Evolutionary conservation across 768 basidiomycete species (phyloP), one percentile per base, ranked within the genome.

Genomic region (Suillus brevipes): DNA sequence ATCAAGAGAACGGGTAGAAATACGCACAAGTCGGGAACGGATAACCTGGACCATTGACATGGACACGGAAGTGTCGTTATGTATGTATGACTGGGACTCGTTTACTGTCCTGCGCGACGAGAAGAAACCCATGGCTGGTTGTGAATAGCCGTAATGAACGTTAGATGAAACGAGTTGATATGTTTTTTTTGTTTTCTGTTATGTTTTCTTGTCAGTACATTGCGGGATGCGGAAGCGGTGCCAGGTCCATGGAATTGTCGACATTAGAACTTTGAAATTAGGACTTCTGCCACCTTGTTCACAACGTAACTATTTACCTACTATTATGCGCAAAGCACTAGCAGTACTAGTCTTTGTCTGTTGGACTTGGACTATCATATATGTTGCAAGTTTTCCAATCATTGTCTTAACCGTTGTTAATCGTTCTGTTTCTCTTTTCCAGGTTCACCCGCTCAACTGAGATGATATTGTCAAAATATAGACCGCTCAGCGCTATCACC

Each of bases 21-120:
- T 34, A 82, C 85, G 70, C 68, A 87, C 85, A 69, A 87, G 86
- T 75, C 87, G 81, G 70, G 86, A 87, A 70, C 86, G 84, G 60
- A 87, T 85, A 71, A 85, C 84, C 65, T 83, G 79, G 36, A 85
- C 75, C 60, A 59, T 42, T 20, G 58, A 59, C 58, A 59, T 43
- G n/a, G 47, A 81, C 63, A 87, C 84, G 37, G 84, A 83, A 74
- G 77, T 83, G 70, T 84, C 79, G 49, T 71, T 68, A 61, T 74
- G 68, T 28, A 69, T 61, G 34, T 66, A 40, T 12, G 42, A 18
- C 16, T 65, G 62, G 73, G 61, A 60, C 18, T 70, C 70, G 47
- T 65, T 64, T 20, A 66, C 28, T 38, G 64, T 69, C 25, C 64
- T 63, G 58, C 40, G 67, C 52, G 75, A 75, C 5, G 77, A 74